These are phyloP conservation scores for Cladosporium cucumerinum DNA, from an alignment of 2,329 filamentous ascomycete species.

Conservation along the genomic window DNA sequence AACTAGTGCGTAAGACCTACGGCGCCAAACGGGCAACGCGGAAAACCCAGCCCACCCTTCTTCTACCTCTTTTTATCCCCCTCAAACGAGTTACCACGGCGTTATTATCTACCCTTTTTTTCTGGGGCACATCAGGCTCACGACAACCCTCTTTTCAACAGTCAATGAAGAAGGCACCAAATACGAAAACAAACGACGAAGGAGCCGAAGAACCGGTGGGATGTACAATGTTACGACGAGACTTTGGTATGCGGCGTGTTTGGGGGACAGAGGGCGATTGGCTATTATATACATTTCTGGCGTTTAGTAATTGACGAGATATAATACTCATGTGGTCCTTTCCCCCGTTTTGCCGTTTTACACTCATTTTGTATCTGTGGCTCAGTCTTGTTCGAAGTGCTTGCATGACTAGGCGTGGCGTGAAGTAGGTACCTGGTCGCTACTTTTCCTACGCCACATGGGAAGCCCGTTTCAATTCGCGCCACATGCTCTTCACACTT, in stretches of 20 bases:
- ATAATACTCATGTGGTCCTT: neutral
- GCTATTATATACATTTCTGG: neutral
- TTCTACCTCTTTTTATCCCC: neutral
- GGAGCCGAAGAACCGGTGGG: neutral
- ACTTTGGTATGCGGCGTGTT: neutral
- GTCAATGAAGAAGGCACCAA: slow-evolving; percentile 3
- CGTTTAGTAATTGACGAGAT: slow-evolving; percentile 5
- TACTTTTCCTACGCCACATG: neutral
- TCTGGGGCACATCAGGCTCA: slow-evolving; percentile 6
- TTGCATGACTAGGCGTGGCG: neutral
- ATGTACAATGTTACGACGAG: neutral
- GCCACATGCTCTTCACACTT: neutral
- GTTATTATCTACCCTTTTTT: neutral
- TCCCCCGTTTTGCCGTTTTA: neutral
- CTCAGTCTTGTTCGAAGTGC: neutral
- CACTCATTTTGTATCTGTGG: neutral
- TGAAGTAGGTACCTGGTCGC: neutral
- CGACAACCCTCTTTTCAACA: neutral
- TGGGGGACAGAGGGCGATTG: neutral
- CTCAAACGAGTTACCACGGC: neutral
- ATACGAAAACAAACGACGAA: neutral
- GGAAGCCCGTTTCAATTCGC: neutral
- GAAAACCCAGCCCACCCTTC: neutral
- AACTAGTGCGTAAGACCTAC: slow-evolving; percentile 11
- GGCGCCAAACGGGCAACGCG: slow-evolving; percentile 5